Evolutionary conservation across 1,139 yeast genomes (phyloP).

Genomic region (Debaryomyces psychrophilus): DNA sequence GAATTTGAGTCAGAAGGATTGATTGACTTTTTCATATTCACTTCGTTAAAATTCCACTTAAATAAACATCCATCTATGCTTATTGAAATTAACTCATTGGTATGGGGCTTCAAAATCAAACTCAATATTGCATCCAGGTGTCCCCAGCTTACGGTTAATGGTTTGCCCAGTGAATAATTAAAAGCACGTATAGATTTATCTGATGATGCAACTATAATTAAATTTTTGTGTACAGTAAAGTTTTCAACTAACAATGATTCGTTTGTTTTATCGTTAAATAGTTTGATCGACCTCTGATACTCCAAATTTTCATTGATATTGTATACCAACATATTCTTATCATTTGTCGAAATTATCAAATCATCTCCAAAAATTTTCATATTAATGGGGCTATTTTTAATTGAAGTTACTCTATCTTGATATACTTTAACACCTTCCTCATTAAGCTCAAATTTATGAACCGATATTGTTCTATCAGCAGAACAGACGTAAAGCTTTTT

Average conservation of each 20-base stretch:
- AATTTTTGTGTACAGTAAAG: conserved; percentile 29
- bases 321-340: conserved; percentile 49
- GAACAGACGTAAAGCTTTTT: conserved; percentile 54
- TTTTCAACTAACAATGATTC: conserved; percentile 50
- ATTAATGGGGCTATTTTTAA: conserved; percentile 52
- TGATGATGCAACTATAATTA: conserved; percentile 49
- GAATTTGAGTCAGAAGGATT: conserved; percentile 8
- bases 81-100: conserved; percentile 39
- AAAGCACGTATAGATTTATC: conserved; percentile 63
- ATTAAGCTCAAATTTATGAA: conserved; percentile 43
- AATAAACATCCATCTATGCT: conserved; percentile 58
- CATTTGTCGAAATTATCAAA: conserved; percentile 55
- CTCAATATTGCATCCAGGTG: conserved; percentile 62
- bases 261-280: conserved; percentile 34
- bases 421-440: conserved; percentile 22
- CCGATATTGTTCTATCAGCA: conserved; percentile 58
- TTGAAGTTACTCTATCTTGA: conserved; percentile 51
- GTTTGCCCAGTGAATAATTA: conserved; percentile 47
- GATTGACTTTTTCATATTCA: conserved; percentile 15
- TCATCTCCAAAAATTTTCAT: conserved; percentile 37
- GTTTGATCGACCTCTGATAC: conserved; percentile 40
- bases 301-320: conserved; percentile 38
- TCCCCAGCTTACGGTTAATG: conserved; percentile 60
- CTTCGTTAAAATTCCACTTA: conserved; percentile 39
- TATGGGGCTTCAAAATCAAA: conserved; percentile 27